Base-by-base conservation (phyloP, 768 basidiomycete genomes). In the Cantharellus anzutake region DNA sequence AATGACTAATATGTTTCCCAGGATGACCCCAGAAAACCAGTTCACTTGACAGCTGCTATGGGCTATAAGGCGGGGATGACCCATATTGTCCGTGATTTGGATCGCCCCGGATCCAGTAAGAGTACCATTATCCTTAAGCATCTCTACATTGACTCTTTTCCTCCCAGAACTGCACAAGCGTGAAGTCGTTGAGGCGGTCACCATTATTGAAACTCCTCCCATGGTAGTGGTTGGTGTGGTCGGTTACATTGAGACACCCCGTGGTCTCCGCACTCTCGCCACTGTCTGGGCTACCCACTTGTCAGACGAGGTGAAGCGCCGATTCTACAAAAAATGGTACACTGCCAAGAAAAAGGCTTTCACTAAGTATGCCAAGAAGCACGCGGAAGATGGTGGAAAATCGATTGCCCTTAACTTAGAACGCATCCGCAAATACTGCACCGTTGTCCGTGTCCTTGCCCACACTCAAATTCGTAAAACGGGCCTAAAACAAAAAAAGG, bases 241-340 rank as follows among this genome's bases (percentile, higher is more conserved):
- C 67, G 96, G 96, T 67, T 99, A 98, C 75, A 90, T 98, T 71
- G 96, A 99, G 77, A 98, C 96, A 61, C 96, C 96, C 69, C 93
- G 96, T 67, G 96, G 96, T 68, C 84, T 99, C 65, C 92, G 96
- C 70, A 90, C 92, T 48, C 86, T 99, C 69, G 98, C 96, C 70
- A 99, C 96, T 62, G 93, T 96, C 72, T 76, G 75, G 96, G 93
- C 96, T 53, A 86, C 88, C 66, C 96, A 99, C 73, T 81, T 99
- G 50, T 93, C 90, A 42, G 96, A 97, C 72, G 93, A 97, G 72
- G 71, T 98, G 72, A 99, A 94, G 76, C 89, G 96, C 69, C 83
- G 96, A 67, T 97, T 99, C 84, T 97, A 98, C 86, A 93, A 92
- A 80, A 96, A 94, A 81, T 97, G 94, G 93, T 98, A 98, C 80